Conservation (phyloP, 2,329 filamentous ascomycete genomes). For the Graphilbum fragrans region DNA sequence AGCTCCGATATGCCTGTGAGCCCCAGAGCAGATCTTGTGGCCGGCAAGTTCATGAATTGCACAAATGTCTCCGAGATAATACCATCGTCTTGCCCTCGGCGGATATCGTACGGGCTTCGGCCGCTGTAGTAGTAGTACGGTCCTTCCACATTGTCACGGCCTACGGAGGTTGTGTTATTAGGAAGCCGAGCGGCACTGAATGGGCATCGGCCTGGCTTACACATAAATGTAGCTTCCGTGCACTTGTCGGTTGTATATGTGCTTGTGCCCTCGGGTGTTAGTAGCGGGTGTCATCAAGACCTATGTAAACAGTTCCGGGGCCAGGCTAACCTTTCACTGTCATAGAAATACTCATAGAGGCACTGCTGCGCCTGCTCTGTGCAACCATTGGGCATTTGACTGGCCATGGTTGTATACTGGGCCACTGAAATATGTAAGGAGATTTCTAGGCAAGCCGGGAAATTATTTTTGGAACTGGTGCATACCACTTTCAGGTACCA, state of each 20-base stretch:
- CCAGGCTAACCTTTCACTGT: not conserved
- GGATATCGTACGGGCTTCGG: constrained; percentile 42
- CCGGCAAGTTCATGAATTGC: constrained; percentile 43
- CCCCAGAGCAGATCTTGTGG: constrained; percentile 41
- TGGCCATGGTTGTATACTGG: constrained; percentile 7
- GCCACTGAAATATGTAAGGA: not conserved
- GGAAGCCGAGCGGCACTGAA: no score
- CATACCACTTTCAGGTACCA: constrained; percentile 7
- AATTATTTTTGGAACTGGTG: not conserved
- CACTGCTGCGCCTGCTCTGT: constrained; percentile 26
- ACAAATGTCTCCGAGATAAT: constrained; percentile 43
- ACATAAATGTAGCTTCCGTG: no score
- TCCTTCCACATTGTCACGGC: constrained; percentile 41
- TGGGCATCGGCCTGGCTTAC: no score
- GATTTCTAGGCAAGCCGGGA: not conserved
- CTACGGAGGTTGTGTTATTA: no score
- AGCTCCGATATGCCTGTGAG: constrained; percentile 21
- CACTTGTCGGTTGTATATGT: no score
- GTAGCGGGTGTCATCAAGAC: no score
- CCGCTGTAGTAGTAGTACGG: constrained; percentile 28
- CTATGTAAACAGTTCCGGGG: no score
- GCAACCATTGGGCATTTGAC: constrained; percentile 28
- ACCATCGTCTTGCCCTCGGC: constrained; percentile 35
- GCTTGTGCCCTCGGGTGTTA: no score
- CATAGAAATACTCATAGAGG: not conserved